These are phyloP conservation scores for Nemania sp. DNA, from an alignment of 2,329 filamentous ascomycete genomes.

Conservation along the genomic window DNA sequence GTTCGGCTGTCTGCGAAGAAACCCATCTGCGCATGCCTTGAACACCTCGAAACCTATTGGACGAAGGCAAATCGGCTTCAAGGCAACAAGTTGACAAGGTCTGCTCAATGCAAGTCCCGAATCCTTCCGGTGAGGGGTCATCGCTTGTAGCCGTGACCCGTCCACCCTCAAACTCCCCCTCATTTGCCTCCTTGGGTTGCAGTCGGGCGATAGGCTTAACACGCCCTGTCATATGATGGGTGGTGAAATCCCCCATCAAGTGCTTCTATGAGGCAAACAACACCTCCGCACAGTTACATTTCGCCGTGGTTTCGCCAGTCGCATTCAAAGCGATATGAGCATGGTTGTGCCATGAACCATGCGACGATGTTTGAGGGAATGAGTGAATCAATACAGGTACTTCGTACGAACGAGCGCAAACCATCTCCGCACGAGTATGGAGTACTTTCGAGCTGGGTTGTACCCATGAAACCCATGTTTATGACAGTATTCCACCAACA, in stretches of 20 bases:
- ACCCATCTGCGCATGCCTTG: neutral
- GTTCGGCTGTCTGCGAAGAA: slow-evolving; percentile 6
- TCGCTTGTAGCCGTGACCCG: slow-evolving; percentile 2
- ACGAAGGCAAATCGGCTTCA: too few species aligned
- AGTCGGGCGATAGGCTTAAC: slow-evolving; percentile 20
- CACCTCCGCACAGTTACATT: slow-evolving; percentile 9
- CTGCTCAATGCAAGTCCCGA: slow-evolving; percentile 9
- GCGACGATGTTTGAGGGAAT: too few species aligned
- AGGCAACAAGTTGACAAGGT: neutral
- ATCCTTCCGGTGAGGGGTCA: slow-evolving; percentile 14
- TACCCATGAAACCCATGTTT: too few species aligned
- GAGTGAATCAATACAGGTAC: too few species aligned
- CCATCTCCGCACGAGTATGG: neutral
- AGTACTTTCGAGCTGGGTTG: too few species aligned
- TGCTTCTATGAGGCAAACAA: slow-evolving; percentile 15
- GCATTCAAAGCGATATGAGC: slow-evolving; percentile 12
- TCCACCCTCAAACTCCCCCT: slow-evolving; percentile 1
- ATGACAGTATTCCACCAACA: neutral
- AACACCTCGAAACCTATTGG: neutral
- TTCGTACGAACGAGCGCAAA: too few species aligned
- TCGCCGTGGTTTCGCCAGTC: slow-evolving; percentile 16
- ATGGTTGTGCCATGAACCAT: too few species aligned
- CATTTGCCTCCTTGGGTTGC: slow-evolving; percentile 15
- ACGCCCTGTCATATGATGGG: slow-evolving; percentile 28
- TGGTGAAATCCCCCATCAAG: slow-evolving; percentile 14